Base-by-base conservation (phyloP, 1,284 basidiomycete species). In the Megacollybia platyphylla region DNA sequence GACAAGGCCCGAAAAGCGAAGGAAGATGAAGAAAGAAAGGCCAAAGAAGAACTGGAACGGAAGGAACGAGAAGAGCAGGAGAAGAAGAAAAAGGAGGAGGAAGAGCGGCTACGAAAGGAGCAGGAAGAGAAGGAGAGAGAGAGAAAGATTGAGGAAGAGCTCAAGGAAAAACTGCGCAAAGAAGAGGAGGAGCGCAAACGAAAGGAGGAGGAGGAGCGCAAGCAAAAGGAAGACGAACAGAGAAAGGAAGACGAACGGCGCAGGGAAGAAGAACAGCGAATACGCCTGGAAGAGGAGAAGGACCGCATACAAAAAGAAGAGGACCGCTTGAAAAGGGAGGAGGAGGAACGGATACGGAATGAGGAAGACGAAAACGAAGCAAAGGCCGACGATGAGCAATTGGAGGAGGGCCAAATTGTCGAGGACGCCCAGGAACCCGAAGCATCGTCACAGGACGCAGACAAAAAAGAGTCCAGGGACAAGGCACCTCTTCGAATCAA, bases 401-500 rank as follows among this genome's bases (percentile, higher is more conserved):
- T 64, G 36, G 62, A 68, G 48, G 62, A 65, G 40, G 61, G 66
- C 36, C 62, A 68, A 48, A 57, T 61, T 15, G 49, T 61, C 31
- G 61, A 65, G 43, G 59, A 62, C 47, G 15, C 15, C 15, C 70
- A 70, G 46, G 60, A 62, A 42, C 20, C 50, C 29, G 46, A 51
- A 46, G 30, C 52, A 15, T 46, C 49, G 13, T 38, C 54, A 36
- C 43, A 48, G 30, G 49, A 49, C 7, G 37, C 49, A 26, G 56
- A 54, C 44, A 55, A 57, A 13, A 57, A 59, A 7, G 39, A 49
- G 30, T 20, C 44, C 32, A 64, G 60, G 49, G 57, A 64, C 42
- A 76, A 76, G 52, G 74, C 76, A 36, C 31, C 59, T 15, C 63
- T 83, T 18, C 75, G 77, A 36, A 81, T 83, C 57, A 76, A 78